Conservation (phyloP, 345 rosid genomes). For the Syzygium aqueum region DNA sequence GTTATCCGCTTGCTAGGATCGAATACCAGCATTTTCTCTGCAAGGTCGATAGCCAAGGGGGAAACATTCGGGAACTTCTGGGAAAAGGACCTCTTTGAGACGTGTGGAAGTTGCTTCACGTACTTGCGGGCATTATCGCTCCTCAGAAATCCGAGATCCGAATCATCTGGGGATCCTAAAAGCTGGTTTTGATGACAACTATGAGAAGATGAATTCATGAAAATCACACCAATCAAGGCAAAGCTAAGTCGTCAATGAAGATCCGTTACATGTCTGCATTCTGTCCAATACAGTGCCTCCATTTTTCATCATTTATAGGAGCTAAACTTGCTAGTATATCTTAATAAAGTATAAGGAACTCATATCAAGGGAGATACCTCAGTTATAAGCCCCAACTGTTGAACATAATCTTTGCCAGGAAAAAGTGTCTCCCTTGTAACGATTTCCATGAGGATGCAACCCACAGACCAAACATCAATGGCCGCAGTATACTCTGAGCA, state of each 20-base stretch:
- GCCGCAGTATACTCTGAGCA: conserved; percentile 59
- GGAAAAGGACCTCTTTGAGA: conserved; percentile 61
- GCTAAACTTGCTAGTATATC: neutral
- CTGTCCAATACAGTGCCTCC: neutral
- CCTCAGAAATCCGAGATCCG: conserved; percentile 75
- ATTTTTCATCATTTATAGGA: neutral
- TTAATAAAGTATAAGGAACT: neutral
- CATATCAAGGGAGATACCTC: conserved; percentile 34
- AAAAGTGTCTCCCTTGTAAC: conserved; percentile 67
- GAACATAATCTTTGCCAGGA: conserved; percentile 85
- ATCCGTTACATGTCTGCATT: neutral
- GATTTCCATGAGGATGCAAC: conserved; percentile 88
- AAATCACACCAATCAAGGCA: neutral
- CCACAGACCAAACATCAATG: conserved; percentile 93
- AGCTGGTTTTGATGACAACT: conserved; percentile 27
- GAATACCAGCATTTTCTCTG: conserved; percentile 75
- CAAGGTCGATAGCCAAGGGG: conserved; percentile 70
- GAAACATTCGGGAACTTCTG: conserved; percentile 54
- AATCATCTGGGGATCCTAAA: conserved; percentile 79
- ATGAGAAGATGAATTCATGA: neutral
- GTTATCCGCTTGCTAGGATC: conserved; percentile 85
- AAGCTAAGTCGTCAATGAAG: neutral
- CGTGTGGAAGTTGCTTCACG: conserved; percentile 63
- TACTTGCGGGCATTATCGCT: conserved; percentile 80
- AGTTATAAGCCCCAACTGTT: conserved; percentile 68